Evolutionary conservation across 1,284 basidiomycete species (phyloP).

Genomic region (Macrocystidia cucumis): DNA sequence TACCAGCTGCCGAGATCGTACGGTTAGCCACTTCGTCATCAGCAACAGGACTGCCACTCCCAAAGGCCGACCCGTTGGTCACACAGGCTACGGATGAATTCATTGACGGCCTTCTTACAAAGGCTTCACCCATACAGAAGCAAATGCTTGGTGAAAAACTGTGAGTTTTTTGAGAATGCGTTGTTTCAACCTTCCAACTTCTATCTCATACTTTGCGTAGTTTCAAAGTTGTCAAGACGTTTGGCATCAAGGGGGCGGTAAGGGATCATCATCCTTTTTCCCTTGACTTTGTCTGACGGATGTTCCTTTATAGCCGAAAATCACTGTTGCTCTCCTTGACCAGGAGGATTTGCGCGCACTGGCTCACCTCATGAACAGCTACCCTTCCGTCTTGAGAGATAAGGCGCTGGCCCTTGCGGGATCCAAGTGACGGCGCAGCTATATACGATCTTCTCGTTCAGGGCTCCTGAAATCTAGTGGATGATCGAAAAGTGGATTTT

Average conservation of each 20-base stretch:
- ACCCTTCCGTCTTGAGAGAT: constrained; percentile 74
- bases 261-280: constrained; percentile 17
- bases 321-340: constrained; percentile 78
- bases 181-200: background rate
- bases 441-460: too few relatives aligned
- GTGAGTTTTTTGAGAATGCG: constrained; percentile 29
- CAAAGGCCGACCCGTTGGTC: constrained; percentile 64
- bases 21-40: constrained; percentile 46
- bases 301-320: constrained; percentile 48
- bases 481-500: too few relatives aligned
- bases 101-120: constrained; percentile 61
- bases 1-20: constrained; percentile 69
- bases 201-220: constrained; percentile 27
- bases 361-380: constrained; percentile 83
- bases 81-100: constrained; percentile 71
- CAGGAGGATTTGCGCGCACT: constrained; percentile 78
- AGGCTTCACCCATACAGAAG: constrained; percentile 65
- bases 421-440: too few relatives aligned
- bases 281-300: constrained; percentile 4
- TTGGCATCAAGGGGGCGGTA: constrained; percentile 74
- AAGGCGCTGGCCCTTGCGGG: constrained; percentile 36
- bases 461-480: too few relatives aligned
- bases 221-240: constrained; percentile 72
- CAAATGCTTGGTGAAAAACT: constrained; percentile 77
- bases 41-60: constrained; percentile 54